A percentile compares a stretch with the other conserved stretches of the same genome.
Conservation (phyloP, 257 asterid genomes). For the Ballota nigra region DNA sequence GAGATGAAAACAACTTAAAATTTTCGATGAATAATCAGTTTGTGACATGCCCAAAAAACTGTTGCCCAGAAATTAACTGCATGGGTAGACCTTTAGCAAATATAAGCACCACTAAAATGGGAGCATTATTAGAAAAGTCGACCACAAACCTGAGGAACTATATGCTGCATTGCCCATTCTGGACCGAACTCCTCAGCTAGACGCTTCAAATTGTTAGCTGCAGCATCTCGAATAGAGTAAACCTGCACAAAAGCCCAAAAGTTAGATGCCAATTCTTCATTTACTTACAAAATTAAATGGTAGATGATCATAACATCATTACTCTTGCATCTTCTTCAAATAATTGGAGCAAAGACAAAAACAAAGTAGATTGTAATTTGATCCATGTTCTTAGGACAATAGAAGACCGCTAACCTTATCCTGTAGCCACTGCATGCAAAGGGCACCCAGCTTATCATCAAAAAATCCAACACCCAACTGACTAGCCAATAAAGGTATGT, state of each 20-base stretch:
- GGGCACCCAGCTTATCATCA: constrained; percentile 74
- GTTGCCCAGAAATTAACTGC: not conserved
- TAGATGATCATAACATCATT: not conserved
- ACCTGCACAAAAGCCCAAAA: constrained; percentile 41
- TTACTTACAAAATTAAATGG: not conserved
- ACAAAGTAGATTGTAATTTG: not conserved
- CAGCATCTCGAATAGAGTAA: constrained; percentile 82
- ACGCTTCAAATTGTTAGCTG: constrained; percentile 73
- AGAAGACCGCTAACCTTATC: constrained; percentile 48
- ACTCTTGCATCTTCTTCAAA: not conserved
- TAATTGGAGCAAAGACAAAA: not conserved
- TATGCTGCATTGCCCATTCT: constrained; percentile 95
- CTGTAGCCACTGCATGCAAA: constrained; percentile 78
- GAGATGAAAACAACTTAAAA: not conserved
- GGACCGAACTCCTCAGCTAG: constrained; percentile 92
- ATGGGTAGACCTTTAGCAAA: not conserved
- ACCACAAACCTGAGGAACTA: constrained; percentile 75
- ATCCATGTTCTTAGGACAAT: not conserved
- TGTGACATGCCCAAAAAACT: not conserved
- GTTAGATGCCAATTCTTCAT: not conserved
- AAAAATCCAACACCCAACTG: constrained; percentile 71
- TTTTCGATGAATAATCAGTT: not conserved
- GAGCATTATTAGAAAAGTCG: not conserved
- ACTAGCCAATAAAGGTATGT: constrained; percentile 59
- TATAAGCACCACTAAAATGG: not conserved